A percentile compares a stretch with the other conserved stretches of the same genome.
Evolutionary conservation across 176 grass and related monocot species (phyloP).

Genomic region (Themeda triandra): DNA sequence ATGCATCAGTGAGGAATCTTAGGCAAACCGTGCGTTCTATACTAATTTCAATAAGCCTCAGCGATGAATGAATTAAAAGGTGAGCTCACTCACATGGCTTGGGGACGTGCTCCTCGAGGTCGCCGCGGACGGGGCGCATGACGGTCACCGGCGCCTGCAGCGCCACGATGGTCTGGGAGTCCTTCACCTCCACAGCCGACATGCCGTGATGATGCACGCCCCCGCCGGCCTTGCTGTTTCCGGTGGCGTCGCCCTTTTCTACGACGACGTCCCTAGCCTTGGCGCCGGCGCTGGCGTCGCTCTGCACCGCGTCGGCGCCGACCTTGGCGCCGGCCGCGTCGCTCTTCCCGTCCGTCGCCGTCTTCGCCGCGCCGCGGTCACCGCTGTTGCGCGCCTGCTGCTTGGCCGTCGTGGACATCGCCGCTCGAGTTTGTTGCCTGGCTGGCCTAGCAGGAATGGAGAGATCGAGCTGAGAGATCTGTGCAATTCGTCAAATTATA

Average conservation of each 20-base stretch:
- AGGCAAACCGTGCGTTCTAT: no score
- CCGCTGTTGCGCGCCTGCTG: background rate
- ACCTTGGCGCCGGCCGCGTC: background rate
- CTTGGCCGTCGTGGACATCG: constrained; percentile 17
- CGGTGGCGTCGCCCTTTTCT: background rate
- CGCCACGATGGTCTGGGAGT: constrained; percentile 61
- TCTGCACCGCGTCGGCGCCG: background rate
- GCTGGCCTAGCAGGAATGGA: no score
- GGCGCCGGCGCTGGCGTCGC: background rate
- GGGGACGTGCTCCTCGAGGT: constrained; percentile 76
- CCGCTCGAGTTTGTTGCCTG: no score
- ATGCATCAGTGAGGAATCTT: no score
- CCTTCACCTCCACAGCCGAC: constrained; percentile 37
- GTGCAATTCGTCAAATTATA: background rate
- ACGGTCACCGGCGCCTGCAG: constrained; percentile 75
- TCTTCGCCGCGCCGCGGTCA: constrained; percentile 7
- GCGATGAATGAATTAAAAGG: background rate
- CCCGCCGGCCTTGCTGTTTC: background rate
- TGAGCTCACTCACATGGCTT: constrained; percentile 59
- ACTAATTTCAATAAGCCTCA: no score
- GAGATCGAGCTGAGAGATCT: background rate
- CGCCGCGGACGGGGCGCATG: constrained; percentile 61
- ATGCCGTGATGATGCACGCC: background rate
- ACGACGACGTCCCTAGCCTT: background rate
- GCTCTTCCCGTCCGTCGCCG: background rate